phyloP scores from a whole-genome alignment of 345 rosid species.

The Geranium brycei region DNA sequence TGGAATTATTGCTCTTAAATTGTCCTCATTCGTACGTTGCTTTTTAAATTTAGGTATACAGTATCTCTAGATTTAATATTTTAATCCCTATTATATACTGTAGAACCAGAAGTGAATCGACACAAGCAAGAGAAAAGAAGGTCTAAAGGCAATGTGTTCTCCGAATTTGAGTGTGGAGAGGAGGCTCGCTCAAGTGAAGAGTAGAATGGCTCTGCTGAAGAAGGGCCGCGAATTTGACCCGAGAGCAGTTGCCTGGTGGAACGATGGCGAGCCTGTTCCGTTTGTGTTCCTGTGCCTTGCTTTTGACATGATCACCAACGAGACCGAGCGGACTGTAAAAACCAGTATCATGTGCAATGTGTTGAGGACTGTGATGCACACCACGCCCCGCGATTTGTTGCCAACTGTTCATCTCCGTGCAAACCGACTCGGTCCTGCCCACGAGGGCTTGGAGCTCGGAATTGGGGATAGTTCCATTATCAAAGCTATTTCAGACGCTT shows the following conservation, averaged over 20 bases:
- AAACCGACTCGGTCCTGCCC: conserved; percentile 72
- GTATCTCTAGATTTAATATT: no score
- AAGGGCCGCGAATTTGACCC: conserved; percentile 56
- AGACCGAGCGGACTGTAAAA: conserved; percentile 61
- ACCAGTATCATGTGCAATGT: conserved; percentile 71
- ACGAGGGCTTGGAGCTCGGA: conserved; percentile 82
- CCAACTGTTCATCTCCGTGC: conserved; percentile 60
- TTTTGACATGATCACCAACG: conserved; percentile 57
- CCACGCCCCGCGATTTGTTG: conserved; percentile 64
- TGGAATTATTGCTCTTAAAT: no score
- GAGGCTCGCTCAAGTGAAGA: conserved; percentile 36
- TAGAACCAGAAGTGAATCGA: no score
- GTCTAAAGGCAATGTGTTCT: no score
- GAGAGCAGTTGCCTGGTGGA: conserved; percentile 44
- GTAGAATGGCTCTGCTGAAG: conserved; percentile 45
- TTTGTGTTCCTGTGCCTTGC: conserved; percentile 57
- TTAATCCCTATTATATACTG: no score
- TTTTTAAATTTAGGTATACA: no score
- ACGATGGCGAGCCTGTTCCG: conserved; percentile 64
- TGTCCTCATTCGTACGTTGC: no score
- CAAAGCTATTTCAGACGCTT: conserved; percentile 81
- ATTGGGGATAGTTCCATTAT: conserved; percentile 68
- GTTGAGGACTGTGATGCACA: conserved; percentile 70
- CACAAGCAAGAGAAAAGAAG: no score
- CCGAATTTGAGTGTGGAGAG: conserved; percentile 7